Conservation (phyloP, 805 yeast genomes). For the Nakazawaea wyomingensis region DNA sequence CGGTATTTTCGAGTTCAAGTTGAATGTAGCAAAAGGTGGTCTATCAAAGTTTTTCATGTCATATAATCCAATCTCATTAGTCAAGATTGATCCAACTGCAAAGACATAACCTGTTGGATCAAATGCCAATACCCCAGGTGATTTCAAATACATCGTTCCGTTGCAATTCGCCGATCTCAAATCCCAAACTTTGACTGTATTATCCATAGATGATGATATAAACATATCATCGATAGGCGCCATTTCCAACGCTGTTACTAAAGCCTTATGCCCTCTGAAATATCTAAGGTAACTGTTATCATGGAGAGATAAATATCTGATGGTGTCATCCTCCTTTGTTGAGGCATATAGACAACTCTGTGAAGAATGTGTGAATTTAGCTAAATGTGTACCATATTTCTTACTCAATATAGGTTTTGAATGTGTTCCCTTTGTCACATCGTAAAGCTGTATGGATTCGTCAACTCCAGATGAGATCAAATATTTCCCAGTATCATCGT, state of each 20-base stretch:
- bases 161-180: conserved; percentile 58
- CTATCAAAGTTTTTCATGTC: conserved; percentile 54
- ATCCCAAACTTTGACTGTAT: conserved; percentile 87
- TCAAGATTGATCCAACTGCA: conserved; percentile 52
- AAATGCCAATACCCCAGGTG: conserved; percentile 56
- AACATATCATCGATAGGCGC: conserved; percentile 64
- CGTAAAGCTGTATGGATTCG: conserved; percentile 80
- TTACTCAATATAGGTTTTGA: conserved; percentile 69
- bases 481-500: conserved; percentile 78
- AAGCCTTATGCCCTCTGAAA: conserved; percentile 80
- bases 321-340: conserved; percentile 69
- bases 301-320: conserved; percentile 70
- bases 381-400: conserved; percentile 89
- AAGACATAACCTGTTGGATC: conserved; percentile 85
- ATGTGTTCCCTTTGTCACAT: conserved; percentile 62
- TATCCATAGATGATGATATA: conserved; percentile 67
- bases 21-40: conserved; percentile 47
- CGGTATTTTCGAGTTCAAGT: conserved; percentile 31
- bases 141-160: conserved; percentile 53
- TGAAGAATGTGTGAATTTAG: conserved; percentile 73
- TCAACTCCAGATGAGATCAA: conserved; percentile 74
- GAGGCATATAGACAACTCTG: conserved; percentile 72
- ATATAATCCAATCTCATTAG: conserved; percentile 49
- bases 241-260: conserved; percentile 68
- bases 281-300: conserved; percentile 80